Base-by-base conservation (phyloP, 805 yeast species). In the Candida sakaeoensis region DNA sequence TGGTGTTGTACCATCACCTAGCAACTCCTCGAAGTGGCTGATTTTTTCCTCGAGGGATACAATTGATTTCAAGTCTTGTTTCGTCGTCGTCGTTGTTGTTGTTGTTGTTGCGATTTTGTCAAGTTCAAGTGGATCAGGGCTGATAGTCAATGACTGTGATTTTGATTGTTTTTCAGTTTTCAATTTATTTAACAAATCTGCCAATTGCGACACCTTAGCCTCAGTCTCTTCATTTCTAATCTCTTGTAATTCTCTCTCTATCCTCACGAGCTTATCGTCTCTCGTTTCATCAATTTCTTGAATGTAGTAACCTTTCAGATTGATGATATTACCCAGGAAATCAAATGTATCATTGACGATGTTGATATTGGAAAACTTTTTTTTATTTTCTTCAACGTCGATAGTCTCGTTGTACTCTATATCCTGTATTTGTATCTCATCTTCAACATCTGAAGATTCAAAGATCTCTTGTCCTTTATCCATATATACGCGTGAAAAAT, bases 391-490 rank as follows among this genome's bases (percentile, higher is more conserved):
- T n/a, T 33, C 26, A 10, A 40, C 45, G 23, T 57, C 48, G 18
- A 52, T 52, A 14, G 32, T 37, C 29, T 48, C 50, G 27, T 52
- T 50, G 13, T 23, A 2, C n/a, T 16, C 17, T 37, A 44, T 10
- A 3, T 23, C 36, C 15, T 21, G 19, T 3, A 4, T 10, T 12
- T 4, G 3, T 5, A 39, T 37, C 4, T 58, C 62, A 18, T 65
- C 64, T 35, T 68, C 68, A 3, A 65, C 52, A 41, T 72, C 77
- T 3, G 76, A 74, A 1, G 77, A 70, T 50, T 73, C 77, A 43
- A 59, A 72, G 2, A 73, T 63, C 23, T 65, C 73, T 40, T 50
- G 58, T 1, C 62, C 45, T 22, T 51, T 48, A 23, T 47, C 55
- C 8, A 54, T 18, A 52, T 23, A 17, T 39, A 16, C 13, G 30